Base-by-base conservation (phyloP, 768 basidiomycete species). In the Harrya chromipes region DNA sequence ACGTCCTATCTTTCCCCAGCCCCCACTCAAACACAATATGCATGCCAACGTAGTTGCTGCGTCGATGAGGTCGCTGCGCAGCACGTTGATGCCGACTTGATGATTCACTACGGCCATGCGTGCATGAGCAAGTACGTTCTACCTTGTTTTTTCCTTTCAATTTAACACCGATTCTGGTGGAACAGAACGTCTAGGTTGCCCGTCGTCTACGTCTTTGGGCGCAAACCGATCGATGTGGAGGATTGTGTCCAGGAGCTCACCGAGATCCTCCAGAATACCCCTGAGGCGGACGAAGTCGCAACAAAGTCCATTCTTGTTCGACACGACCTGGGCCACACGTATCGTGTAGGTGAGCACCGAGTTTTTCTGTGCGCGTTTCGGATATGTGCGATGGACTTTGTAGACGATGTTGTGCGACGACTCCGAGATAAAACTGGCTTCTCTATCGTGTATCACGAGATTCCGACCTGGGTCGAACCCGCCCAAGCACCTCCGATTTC, bases 81-180 rank as follows among this genome's bases (percentile, higher is more conserved):
- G 59, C 97, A 99, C 62, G 84, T 94, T 40, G 84, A 94, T 55
- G 92, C 94, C 0, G 90, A 97, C 62, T 82, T 85, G 8, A 77
- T 97, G 54, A 85, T 99, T 3, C 95, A 99, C 62, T 97, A 97
- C 61, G 95, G 95, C 2, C 90, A 97, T 72, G 94, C 95, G 0
- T 99, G 97, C 66, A 80, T 97, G 74, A 92, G 88, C 65, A 82
- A 85, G 93, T 95, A 58, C 55, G 91, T 75, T 29, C 21, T 35
- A 6, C 4, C n/a, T n/a, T n/a, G n/a, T 19, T 40, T 7, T 10
- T 5, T 10, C 4, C 19, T 3, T 19, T 21, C 17, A 4, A 21
- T 36, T 12, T 1, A 14, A 21, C 20, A 9, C 35, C 39, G 42
- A 62, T 35, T 40, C 43, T n/a, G 26, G 1, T 26, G 34, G 33